phyloP scores from a whole-genome alignment of 257 asterid species.

The Solanum dulcamara region DNA sequence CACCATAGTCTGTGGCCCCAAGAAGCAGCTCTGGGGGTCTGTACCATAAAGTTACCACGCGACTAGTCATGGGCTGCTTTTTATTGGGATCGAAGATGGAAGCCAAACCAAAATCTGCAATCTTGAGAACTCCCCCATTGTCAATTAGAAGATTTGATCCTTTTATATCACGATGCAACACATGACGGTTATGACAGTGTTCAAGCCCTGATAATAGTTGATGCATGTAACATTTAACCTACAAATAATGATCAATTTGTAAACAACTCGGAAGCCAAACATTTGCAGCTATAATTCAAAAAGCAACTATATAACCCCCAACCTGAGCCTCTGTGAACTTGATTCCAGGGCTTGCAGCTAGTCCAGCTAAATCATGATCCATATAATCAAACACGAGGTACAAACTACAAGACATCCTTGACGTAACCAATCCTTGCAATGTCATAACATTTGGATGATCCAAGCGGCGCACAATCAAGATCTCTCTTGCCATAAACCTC shows the following conservation, averaged over 20 bases:
- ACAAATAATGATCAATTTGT: slow-evolving; percentile 11
- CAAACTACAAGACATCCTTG: slow-evolving; percentile 86
- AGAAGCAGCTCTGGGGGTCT: slow-evolving; percentile 91
- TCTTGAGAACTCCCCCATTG: slow-evolving; percentile 63
- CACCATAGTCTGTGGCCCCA: slow-evolving; percentile 80
- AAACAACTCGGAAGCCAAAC: slow-evolving; percentile 5
- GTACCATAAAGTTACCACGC: slow-evolving; percentile 87
- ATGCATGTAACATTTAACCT: slow-evolving; percentile 82
- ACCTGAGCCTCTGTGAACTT: slow-evolving; percentile 83
- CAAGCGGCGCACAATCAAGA: slow-evolving; percentile 70
- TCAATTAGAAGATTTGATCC: slow-evolving; percentile 81
- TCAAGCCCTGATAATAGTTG: slow-evolving; percentile 82
- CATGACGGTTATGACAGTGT: slow-evolving; percentile 70
- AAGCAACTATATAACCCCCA: slow-evolving; percentile 3
- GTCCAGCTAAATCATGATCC: slow-evolving; percentile 89
- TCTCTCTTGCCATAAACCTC: slow-evolving; percentile 89
- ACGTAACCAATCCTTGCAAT: slow-evolving; percentile 71
- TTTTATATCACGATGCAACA: slow-evolving; percentile 81
- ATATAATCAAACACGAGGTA: slow-evolving; percentile 73
- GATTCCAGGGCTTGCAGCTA: slow-evolving; percentile 64
- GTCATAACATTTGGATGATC: slow-evolving; percentile 87
- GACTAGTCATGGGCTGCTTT: slow-evolving; percentile 82
- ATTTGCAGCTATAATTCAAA: not conserved
- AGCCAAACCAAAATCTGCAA: slow-evolving; percentile 89
- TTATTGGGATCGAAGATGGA: slow-evolving; percentile 63